These are phyloP conservation scores for Leishmania major DNA, from an alignment of 208 protist species.

Conservation along the genomic window DNA sequence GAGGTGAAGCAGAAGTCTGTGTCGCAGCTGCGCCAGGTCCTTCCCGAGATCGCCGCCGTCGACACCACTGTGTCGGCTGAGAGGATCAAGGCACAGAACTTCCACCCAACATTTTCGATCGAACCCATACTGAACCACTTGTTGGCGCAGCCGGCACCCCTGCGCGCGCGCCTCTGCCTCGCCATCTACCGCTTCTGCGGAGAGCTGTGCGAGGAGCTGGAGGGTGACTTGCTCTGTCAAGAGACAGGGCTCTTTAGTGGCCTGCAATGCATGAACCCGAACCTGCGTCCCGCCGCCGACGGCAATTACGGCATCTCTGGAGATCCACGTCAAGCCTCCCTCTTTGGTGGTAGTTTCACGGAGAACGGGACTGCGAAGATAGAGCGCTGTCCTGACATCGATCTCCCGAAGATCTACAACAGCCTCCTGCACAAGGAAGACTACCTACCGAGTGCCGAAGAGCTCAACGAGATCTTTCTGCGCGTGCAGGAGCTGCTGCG, in stretches of 20 bases:
- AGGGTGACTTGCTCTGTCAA: slow-evolving; percentile 65
- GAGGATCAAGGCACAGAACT: slow-evolving; percentile 27
- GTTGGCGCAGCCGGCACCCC: slow-evolving; percentile 39
- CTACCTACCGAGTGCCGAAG: slow-evolving; percentile 73
- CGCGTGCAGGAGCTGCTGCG: slow-evolving; percentile 83
- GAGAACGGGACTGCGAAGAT: slow-evolving; percentile 1
- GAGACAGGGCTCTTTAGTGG: slow-evolving; percentile 50
- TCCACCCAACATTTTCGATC: slow-evolving; percentile 44
- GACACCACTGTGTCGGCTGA: slow-evolving; percentile 21
- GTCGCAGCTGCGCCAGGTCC: slow-evolving; percentile 30
- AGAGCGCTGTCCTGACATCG: slow-evolving; percentile 36
- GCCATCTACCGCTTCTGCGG: slow-evolving; percentile 77
- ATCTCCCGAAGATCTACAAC: slow-evolving; percentile 65
- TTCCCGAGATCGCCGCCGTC: slow-evolving; percentile 36
- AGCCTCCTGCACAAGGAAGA: slow-evolving; percentile 43
- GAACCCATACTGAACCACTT: slow-evolving; percentile 56
- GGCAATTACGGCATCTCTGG: slow-evolving; percentile 1
- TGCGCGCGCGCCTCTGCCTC: slow-evolving; percentile 69
- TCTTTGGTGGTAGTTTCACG: background rate
- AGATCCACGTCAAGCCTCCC: background rate
- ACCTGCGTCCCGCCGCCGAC: slow-evolving; percentile 6
- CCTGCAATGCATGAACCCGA: slow-evolving; percentile 37
- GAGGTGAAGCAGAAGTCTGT: slow-evolving; percentile 33
- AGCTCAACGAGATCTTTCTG: slow-evolving; percentile 78
- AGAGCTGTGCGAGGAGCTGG: slow-evolving; percentile 68